Percentiles rank a stretch among this genome's conserved stretches.
These are phyloP conservation scores for Melocanna baccifera DNA, from an alignment of 176 grass and related monocot genomes.

Conservation along the genomic window DNA sequence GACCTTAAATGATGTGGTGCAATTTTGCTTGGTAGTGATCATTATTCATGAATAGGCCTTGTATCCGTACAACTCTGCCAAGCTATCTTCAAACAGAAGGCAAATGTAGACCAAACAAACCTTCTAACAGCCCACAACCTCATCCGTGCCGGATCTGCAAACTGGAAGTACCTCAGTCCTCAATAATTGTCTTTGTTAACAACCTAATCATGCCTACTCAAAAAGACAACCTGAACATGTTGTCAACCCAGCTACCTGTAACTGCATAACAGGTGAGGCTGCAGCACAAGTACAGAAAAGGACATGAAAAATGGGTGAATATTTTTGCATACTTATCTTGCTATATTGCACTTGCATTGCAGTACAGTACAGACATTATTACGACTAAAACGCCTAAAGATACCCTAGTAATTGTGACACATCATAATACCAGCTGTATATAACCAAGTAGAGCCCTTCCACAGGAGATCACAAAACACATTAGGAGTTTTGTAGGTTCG, in stretches of 20 bases:
- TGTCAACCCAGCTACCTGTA: not conserved
- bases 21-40: not conserved
- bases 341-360: not conserved
- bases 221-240: too few species aligned
- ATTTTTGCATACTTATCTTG: not conserved
- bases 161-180: not conserved
- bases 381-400: too few species aligned
- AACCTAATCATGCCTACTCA: not conserved
- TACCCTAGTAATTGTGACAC: not conserved
- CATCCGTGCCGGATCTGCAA: not conserved
- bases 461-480: not conserved
- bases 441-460: not conserved
- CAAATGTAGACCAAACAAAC: not conserved
- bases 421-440: not conserved
- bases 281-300: not conserved
- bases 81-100: not conserved
- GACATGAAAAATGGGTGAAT: not conserved
- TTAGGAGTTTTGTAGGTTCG: not conserved
- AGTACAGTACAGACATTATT: not conserved
- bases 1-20: not conserved
- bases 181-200: not conserved
- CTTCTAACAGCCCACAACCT: not conserved
- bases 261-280: not conserved
- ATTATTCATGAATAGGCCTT: not conserved
- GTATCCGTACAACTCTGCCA: not conserved